Conservation (phyloP, 768 basidiomycete genomes). For the Psilocybe sp. region DNA sequence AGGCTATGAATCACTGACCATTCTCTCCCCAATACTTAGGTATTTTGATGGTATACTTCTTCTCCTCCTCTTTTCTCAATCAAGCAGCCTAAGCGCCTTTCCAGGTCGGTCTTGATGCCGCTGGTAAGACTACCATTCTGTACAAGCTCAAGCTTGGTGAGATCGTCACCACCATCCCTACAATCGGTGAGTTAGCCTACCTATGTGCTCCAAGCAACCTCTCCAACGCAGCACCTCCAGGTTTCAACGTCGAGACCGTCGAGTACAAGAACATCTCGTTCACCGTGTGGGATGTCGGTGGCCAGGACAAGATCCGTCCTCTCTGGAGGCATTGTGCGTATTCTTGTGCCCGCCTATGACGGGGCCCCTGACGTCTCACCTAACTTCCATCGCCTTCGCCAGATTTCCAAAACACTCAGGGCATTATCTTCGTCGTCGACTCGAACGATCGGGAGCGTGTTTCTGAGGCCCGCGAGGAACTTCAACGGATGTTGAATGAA, state of each 20-base stretch:
- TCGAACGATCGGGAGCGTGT: conserved; percentile 99
- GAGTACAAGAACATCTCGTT: conserved; percentile 99
- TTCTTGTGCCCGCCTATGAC: conserved; percentile 13
- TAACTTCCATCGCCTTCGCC: conserved; percentile 11
- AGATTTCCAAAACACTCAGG: conserved; percentile 99
- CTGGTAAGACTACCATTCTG: conserved; percentile 97
- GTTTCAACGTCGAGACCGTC: conserved; percentile 99
- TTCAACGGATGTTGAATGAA: conserved; percentile 99
- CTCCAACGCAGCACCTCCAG: conserved; percentile 39
- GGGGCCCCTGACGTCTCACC: conserved; percentile 11
- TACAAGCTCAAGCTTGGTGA: conserved; percentile 99
- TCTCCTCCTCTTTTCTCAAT: conserved; percentile 16
- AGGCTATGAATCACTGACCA: conserved; percentile 24
- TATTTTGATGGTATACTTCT: conserved; percentile 82
- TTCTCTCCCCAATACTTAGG: conserved; percentile 48
- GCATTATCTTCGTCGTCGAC: conserved; percentile 99
- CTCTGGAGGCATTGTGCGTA: conserved; percentile 99
- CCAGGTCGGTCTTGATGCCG: conserved; percentile 98
- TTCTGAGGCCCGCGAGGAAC: conserved; percentile 96
- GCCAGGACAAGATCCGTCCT: conserved; percentile 99
- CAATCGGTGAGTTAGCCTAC: conserved; percentile 74
- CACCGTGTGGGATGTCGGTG: conserved; percentile 99
- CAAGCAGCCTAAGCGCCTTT: conserved; percentile 10
- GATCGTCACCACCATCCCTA: conserved; percentile 99
- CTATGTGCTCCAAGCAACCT: conserved; percentile 8